Percentiles rank a stretch among this genome's conserved stretches.
phyloP scores from a whole-genome alignment of 495 filamentous ascomycete species.

The Terfezia claveryi region DNA sequence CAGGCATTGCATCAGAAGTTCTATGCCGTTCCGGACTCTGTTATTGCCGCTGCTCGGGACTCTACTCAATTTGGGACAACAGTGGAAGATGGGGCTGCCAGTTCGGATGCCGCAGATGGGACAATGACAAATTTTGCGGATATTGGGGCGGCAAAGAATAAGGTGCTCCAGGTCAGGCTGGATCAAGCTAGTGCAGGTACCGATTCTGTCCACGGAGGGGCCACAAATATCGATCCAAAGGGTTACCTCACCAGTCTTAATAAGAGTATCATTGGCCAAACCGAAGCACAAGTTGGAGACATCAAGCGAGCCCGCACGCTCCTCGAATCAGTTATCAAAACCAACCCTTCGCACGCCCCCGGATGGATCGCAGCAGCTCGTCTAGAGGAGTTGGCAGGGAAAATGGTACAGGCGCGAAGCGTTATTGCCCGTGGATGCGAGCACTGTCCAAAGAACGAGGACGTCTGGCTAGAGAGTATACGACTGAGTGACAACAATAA shows the following conservation, averaged over 20 bases:
- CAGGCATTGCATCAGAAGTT: slow-evolving; percentile 66
- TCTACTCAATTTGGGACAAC: slow-evolving; percentile 63
- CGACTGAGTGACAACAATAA: slow-evolving; percentile 78
- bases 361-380: slow-evolving; percentile 92
- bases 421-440: slow-evolving; percentile 70
- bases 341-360: slow-evolving; percentile 84
- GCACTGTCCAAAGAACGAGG: slow-evolving; percentile 80
- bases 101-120: slow-evolving; percentile 40
- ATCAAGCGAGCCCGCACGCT: slow-evolving; percentile 88
- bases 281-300: slow-evolving; percentile 70
- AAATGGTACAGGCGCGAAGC: slow-evolving; percentile 63
- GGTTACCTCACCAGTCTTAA: slow-evolving; percentile 84
- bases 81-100: slow-evolving; percentile 49
- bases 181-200: slow-evolving; percentile 57
- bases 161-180: slow-evolving; percentile 72
- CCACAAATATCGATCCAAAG: slow-evolving; percentile 83
- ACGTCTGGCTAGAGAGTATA: slow-evolving; percentile 89
- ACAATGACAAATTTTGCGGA: slow-evolving; percentile 97
- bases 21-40: slow-evolving; percentile 93
- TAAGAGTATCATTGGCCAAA: slow-evolving; percentile 52
- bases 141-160: slow-evolving; percentile 85
- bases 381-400: slow-evolving; percentile 78
- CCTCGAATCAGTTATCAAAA: slow-evolving; percentile 82
- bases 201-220: slow-evolving; percentile 50
- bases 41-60: slow-evolving; percentile 67